Conservation (phyloP, 2,329 filamentous ascomycete genomes). For the Fusarium chlamydosporum region DNA sequence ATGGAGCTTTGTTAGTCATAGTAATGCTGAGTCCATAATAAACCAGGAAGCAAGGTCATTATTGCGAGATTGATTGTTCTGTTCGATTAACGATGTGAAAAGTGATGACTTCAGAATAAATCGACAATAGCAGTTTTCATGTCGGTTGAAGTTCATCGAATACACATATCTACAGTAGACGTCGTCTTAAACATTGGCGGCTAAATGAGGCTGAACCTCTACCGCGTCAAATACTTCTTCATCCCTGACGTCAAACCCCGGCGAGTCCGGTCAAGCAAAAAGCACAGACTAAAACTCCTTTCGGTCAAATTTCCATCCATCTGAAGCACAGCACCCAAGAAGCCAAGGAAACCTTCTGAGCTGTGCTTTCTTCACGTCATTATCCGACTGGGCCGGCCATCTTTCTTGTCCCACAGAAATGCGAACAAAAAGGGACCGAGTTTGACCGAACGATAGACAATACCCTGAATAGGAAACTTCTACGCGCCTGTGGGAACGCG, state of each 20-base stretch:
- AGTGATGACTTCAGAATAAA: neutral
- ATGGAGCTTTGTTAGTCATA: conserved; percentile 39
- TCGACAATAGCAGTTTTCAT: neutral
- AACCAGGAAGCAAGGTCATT: conserved; percentile 16
- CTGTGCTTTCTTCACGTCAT: conserved; percentile 3
- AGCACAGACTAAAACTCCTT: conserved; percentile 20
- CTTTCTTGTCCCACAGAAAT: neutral
- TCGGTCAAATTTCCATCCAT: conserved; percentile 35
- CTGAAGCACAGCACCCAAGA: conserved; percentile 1
- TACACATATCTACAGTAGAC: neutral
- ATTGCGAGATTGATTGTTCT: conserved; percentile 1
- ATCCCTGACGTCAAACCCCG: conserved; percentile 36
- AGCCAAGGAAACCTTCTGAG: conserved; percentile 19
- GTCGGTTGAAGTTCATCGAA: accelerated
- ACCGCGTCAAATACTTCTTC: neutral
- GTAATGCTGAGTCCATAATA: conserved; percentile 28
- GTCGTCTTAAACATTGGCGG: conserved; percentile 27
- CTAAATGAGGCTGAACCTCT: conserved; percentile 34
- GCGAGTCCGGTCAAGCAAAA: conserved; percentile 24
- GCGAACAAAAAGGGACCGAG: conserved; percentile 3
- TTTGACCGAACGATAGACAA: conserved; percentile 17
- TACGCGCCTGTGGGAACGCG: conserved; percentile 6
- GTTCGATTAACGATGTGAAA: neutral
- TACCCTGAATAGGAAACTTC: neutral
- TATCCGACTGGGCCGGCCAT: conserved; percentile 36